Evolutionary conservation across 148 eudicot genomes (phyloP).

Genomic region (Camellia granthamiana): DNA sequence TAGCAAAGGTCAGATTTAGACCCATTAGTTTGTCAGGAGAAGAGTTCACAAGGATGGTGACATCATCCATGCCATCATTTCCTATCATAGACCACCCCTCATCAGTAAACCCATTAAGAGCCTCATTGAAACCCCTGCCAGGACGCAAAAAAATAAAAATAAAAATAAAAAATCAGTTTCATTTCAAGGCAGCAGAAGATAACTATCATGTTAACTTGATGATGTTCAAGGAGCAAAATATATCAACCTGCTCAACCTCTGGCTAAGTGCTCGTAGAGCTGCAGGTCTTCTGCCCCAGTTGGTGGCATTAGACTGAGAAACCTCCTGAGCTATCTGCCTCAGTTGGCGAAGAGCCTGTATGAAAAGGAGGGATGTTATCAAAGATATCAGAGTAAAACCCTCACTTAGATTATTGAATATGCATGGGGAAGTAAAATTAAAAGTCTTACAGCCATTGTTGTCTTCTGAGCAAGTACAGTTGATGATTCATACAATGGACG

Average conservation of each 20-base stretch:
- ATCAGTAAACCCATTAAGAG: conserved; percentile 74
- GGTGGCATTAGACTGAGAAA: conserved; percentile 57
- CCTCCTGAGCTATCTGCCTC: conserved; percentile 78
- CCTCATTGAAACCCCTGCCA: conserved; percentile 80
- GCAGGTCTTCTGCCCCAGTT: conserved; percentile 82
- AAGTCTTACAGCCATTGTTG: conserved; percentile 61
- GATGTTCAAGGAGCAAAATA: conserved; percentile 1
- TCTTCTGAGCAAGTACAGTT: conserved; percentile 73
- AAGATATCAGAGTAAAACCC: neutral
- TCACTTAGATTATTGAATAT: neutral
- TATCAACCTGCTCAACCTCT: conserved; percentile 67
- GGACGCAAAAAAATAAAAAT: neutral
- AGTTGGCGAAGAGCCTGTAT: conserved; percentile 75
- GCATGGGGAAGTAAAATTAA: neutral
- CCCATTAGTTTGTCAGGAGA: conserved; percentile 76
- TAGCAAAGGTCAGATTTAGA: conserved; percentile 59
- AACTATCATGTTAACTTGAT: neutral
- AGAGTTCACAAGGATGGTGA: conserved; percentile 73
- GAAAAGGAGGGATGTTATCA: neutral
- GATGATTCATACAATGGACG: conserved; percentile 84
- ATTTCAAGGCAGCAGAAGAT: neutral
- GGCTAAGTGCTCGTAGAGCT: conserved; percentile 70
- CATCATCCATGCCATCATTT: conserved; percentile 80
- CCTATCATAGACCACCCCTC: conserved; percentile 84
- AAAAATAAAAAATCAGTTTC: neutral